Base-by-base conservation (phyloP, 2,329 filamentous ascomycete species). In the Exophiala sp. region DNA sequence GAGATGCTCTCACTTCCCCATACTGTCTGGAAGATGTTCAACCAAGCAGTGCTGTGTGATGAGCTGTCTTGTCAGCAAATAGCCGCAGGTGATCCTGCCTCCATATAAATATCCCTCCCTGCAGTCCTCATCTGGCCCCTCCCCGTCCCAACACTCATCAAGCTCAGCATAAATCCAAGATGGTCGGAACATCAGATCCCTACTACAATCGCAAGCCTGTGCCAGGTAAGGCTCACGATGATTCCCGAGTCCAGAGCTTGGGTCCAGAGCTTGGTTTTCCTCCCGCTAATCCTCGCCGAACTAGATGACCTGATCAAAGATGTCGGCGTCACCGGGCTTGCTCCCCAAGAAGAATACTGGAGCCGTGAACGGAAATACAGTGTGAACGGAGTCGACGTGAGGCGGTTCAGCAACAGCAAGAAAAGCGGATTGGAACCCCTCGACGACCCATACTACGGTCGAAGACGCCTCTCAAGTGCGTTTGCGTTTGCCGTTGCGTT, bases 161-260 rank as follows among this genome's bases (percentile, higher is more conserved):
- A n/a, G n/a, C n/a, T n/a, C n/a, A n/a, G n/a, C n/a, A n/a, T n/a
- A n/a, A n/a, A n/a, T 21, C 23, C 37, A 48, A 19, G 11, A 57
- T 57, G 54, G 49, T 47, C 23, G 32, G 32, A 29, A 48, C 54
- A 32, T 35, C 50, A 46, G 58, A 60, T 48, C 58, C 58, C n/a
- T 60, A 46, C 34, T 60, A 60, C 40, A 55, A 57, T 29, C 56
- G 58, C 38, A 60, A 60, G 43, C 56, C 49, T 8, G 50, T 60
- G 21, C 58, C 58, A 46, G 56, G 58, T 60, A 55, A 43, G 43
- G 22, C 47, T 35, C 44, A 14, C 23, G n/a, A 22, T 32, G 14
- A 27, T n/a, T n/a, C n/a, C n/a, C n/a, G n/a, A n/a, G n/a, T n/a
- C n/a, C n/a, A n/a, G n/a, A n/a, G n/a, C n/a, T n/a, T n/a, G n/a